phyloP scores from a whole-genome alignment of 257 asterid species.

The Solanum megistacrolobum region DNA sequence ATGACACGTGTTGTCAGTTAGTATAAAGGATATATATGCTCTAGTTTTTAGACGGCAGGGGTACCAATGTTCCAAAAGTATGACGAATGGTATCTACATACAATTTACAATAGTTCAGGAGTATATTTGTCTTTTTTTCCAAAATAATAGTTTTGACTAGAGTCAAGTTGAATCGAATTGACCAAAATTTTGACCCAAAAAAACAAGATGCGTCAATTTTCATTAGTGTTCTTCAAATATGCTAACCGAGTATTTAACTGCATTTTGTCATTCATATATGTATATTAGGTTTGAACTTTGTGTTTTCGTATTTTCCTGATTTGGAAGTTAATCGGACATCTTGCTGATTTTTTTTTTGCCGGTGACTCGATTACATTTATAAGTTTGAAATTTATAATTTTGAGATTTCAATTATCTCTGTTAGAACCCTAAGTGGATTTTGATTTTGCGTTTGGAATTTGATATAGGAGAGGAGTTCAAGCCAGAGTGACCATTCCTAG shows the following conservation, averaged over 20 bases:
- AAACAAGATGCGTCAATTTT: too few species aligned
- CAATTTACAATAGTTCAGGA: too few species aligned
- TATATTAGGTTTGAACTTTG: not conserved
- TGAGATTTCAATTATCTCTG: not conserved
- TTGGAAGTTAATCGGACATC: not conserved
- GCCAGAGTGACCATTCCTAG: not conserved
- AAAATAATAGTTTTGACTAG: too few species aligned
- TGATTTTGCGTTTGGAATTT: not conserved
- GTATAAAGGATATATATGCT: too few species aligned
- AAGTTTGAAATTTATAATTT: not conserved
- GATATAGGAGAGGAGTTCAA: not conserved
- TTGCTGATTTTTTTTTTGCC: not conserved
- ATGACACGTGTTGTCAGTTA: too few species aligned
- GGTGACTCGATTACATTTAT: not conserved
- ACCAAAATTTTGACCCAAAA: too few species aligned
- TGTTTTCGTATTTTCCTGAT: not conserved
- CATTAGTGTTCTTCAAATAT: not conserved
- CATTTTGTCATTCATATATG: not conserved
- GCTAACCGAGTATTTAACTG: not conserved
- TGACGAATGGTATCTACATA: too few species aligned
- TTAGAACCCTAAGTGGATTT: not conserved
- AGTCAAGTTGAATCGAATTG: too few species aligned
- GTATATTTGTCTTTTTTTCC: too few species aligned
- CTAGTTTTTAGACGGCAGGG: too few species aligned
- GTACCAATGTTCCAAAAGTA: too few species aligned